Base-by-base conservation (phyloP, 176 grass and related monocot species). In the Eleusine indica region DNA sequence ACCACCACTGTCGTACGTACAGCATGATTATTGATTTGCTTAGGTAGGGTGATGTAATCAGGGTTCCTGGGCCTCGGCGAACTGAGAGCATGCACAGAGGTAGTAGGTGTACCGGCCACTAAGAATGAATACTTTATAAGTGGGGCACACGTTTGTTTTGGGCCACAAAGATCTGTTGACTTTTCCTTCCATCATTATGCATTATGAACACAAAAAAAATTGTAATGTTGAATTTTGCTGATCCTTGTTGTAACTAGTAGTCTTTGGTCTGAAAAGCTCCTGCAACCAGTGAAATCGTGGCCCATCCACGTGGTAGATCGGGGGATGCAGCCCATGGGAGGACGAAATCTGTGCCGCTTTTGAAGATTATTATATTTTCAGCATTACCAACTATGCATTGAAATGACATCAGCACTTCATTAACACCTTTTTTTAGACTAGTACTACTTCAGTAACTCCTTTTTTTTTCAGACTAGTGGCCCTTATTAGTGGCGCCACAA, bases 81-180 rank as follows among this genome's bases (percentile, higher is more conserved):
- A 60, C 56, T n/a, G 21, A 9, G 19, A 5, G 9, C 21, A 22
- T 9, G 17, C 49, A 9, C 7, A 5, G n/a, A 30, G 63, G 46
- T 53, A 38, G 78, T 69, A 29, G 66, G 79, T 28, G n/a, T 37
- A 43, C 66, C 49, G 70, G 49, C 13, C 77, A 53, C 47, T 29
- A n/a, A 13, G 14, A 77, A 43, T 56, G 56, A 9, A 58, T 58
- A 8, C 7, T 60, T n/a, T 60, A 60, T 1, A 9, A 7, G 21
- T 19, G 2, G 19, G 7, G 7, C 56, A 60, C 19, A 5, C 22
- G 56, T 60, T 60, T 60, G 6, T n/a, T 60, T 9, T 7, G 19
- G 19, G 21, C 56, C 56, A 60, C 56, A 60, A 0, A 7, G 6
- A 60, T 60, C 22, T 60, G 21, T 60, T 22, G 56, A 60, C 56